Percentiles rank a stretch among this genome's conserved stretches.
Evolutionary conservation across 169 alveolate genomes (phyloP).

Genomic region (Cryptosporidium ubiquitum): DNA sequence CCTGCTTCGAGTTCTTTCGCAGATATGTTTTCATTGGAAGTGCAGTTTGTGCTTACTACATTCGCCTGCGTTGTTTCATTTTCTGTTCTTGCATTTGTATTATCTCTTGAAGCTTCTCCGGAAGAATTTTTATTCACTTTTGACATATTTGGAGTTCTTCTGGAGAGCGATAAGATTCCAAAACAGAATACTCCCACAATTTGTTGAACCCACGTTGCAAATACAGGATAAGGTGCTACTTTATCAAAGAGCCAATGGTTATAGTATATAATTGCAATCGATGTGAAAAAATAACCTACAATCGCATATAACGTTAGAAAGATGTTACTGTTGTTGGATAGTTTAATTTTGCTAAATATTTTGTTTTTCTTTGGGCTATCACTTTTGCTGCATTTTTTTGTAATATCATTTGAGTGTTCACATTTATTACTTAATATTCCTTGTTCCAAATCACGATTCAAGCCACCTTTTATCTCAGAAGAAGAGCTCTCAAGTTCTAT

Average conservation of each 20-base stretch:
- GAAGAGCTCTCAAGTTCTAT: background rate
- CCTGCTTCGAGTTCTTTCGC: slow-evolving; percentile 12
- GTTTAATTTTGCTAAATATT: slow-evolving; percentile 4
- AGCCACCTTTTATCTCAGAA: background rate
- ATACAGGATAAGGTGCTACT: slow-evolving; percentile 72
- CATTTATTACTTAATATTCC: background rate
- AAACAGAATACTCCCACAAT: slow-evolving; percentile 59
- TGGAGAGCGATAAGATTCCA: slow-evolving; percentile 36
- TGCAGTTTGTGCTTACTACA: slow-evolving; percentile 31
- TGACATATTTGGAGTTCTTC: slow-evolving; percentile 42
- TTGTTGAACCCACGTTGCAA: slow-evolving; percentile 74
- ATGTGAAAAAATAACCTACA: slow-evolving; percentile 71
- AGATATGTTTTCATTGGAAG: slow-evolving; percentile 35
- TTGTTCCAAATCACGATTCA: background rate
- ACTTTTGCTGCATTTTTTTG: background rate
- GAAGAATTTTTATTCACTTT: slow-evolving; percentile 7
- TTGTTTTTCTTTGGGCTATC: background rate
- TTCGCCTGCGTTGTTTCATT: background rate
- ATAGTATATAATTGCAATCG: slow-evolving; percentile 59
- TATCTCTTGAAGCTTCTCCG: background rate
- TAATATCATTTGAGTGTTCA: background rate
- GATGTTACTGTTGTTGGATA: slow-evolving; percentile 15
- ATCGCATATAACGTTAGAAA: slow-evolving; percentile 50
- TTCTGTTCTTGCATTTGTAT: background rate
- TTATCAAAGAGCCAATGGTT: slow-evolving; percentile 69